These are phyloP conservation scores for Copromyces sp. DNA, from an alignment of 495 filamentous ascomycete species.

Conservation along the genomic window DNA sequence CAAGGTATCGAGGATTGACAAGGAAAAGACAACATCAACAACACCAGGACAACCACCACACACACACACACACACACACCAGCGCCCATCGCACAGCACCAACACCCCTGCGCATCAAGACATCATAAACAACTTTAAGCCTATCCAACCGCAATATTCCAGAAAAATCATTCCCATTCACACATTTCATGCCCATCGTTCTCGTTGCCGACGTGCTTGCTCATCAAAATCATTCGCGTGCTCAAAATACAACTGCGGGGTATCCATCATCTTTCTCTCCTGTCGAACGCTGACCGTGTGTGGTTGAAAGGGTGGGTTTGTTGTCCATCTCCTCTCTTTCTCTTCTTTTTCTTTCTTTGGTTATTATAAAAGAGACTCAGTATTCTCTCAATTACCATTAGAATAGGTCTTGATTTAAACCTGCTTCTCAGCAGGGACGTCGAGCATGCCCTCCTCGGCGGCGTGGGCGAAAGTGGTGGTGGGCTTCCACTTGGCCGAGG, in stretches of 20 bases:
- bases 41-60: background rate
- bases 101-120: background rate
- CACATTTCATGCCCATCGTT: background rate
- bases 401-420: background rate
- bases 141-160: background rate
- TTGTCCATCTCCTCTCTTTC: background rate
- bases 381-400: background rate
- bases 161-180: background rate
- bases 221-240: background rate
- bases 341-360: background rate
- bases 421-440: background rate
- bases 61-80: background rate
- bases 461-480: conserved; percentile 51
- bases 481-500: conserved; percentile 60
- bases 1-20: background rate
- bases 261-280: background rate
- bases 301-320: background rate
- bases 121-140: background rate
- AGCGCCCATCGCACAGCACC: background rate
- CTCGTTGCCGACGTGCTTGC: background rate
- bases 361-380: background rate
- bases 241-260: background rate
- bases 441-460: conserved; percentile 6
- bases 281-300: background rate
- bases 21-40: background rate